These are phyloP conservation scores for Ciborinia camelliae DNA, from an alignment of 2,329 filamentous ascomycete genomes.

Conservation along the genomic window DNA sequence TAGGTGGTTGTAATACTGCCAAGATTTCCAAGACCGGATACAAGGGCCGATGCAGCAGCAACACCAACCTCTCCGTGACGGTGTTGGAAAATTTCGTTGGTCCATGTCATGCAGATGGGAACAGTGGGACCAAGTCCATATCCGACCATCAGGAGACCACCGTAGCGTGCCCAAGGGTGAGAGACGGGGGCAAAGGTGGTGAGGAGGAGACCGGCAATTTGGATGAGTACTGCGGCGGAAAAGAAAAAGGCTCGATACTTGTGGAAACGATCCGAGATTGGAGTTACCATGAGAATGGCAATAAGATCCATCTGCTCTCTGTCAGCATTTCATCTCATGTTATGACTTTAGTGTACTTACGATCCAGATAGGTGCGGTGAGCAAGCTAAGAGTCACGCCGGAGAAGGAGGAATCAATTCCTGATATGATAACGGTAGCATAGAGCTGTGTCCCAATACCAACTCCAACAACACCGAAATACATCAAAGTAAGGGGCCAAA, in stretches of 20 bases:
- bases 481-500: slow-evolving; percentile 85
- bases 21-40: slow-evolving; percentile 82
- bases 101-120: slow-evolving; percentile 93
- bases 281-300: slow-evolving; percentile 80
- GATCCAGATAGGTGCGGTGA: slow-evolving; percentile 91
- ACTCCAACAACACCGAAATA: slow-evolving; percentile 94
- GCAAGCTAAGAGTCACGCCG: slow-evolving; percentile 71
- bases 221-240: slow-evolving; percentile 68
- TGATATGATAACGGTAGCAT: slow-evolving; percentile 81
- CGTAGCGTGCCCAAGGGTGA: slow-evolving; percentile 80
- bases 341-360: slow-evolving; percentile 46
- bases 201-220: slow-evolving; percentile 76
- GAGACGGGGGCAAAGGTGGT: slow-evolving; percentile 67
- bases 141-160: slow-evolving; percentile 82
- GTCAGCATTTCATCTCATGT: slow-evolving; percentile 6
- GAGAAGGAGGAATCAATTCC: slow-evolving; percentile 72
- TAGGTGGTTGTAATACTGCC: slow-evolving; percentile 87
- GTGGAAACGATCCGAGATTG: slow-evolving; percentile 84
- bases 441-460: slow-evolving; percentile 84
- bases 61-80: slow-evolving; percentile 90
- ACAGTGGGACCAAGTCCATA: slow-evolving; percentile 89
- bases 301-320: slow-evolving; percentile 71
- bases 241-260: slow-evolving; percentile 77
- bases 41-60: slow-evolving; percentile 78
- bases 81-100: slow-evolving; percentile 82